phyloP scores from a whole-genome alignment of 306 rosid genomes.

The Quercus wislizeni region DNA sequence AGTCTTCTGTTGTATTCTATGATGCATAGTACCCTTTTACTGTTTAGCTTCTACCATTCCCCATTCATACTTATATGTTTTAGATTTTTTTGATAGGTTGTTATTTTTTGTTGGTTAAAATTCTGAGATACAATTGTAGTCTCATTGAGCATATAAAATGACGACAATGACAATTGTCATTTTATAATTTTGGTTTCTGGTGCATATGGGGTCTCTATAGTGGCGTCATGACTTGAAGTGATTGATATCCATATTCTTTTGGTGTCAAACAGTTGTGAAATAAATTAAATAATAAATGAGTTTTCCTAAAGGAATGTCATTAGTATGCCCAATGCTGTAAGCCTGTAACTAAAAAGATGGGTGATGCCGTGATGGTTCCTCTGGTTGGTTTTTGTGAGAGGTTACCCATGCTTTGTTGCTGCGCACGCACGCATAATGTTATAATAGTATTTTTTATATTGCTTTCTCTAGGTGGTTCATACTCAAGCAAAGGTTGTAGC shows the following conservation, averaged over 20 bases:
- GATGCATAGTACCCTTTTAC: not conserved
- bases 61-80: not conserved
- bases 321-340: not conserved
- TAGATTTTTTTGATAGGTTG: not conserved
- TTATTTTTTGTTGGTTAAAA: not conserved
- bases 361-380: not conserved
- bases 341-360: not conserved
- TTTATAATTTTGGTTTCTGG: not conserved
- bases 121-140: not conserved
- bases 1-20: not conserved
- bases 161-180: not conserved
- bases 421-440: not conserved
- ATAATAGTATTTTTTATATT: conserved; percentile 20
- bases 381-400: not conserved
- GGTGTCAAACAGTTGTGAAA: not conserved
- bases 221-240: not conserved
- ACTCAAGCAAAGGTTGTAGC: conserved; percentile 92
- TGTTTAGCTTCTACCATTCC: not conserved
- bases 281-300: not conserved
- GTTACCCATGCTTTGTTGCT: conserved; percentile 15
- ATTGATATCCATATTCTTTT: not conserved
- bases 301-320: not conserved
- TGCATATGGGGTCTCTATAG: not conserved
- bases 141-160: not conserved
- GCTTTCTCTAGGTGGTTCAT: conserved; percentile 75